A percentile compares a stretch with the other conserved stretches of the same genome.
Conservation (phyloP, 495 filamentous ascomycete genomes). For the Trichoderma erinaceum region DNA sequence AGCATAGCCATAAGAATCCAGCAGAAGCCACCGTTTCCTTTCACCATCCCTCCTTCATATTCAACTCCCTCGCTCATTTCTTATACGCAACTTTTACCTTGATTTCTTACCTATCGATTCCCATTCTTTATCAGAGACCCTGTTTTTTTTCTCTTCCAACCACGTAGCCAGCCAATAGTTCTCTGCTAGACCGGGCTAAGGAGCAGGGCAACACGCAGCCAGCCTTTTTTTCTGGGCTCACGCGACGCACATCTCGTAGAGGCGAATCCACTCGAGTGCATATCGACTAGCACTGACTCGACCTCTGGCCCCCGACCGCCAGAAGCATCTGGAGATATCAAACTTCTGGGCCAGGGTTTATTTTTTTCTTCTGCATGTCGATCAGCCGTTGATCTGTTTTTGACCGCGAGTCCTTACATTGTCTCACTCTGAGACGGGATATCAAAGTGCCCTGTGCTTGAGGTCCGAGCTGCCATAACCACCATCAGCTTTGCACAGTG, state of each 20-base stretch:
- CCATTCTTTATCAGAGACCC: neutral
- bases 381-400: neutral
- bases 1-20: neutral
- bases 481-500: neutral
- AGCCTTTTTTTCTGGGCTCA: neutral
- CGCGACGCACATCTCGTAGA: constrained; percentile 3
- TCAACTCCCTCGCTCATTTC: neutral
- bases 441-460: neutral
- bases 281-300: constrained; percentile 4
- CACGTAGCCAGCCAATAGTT: neutral
- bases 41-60: neutral
- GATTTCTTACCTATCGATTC: neutral
- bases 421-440: neutral
- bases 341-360: neutral
- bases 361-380: too few relatives aligned
- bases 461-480: neutral
- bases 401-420: neutral
- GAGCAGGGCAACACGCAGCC: neutral
- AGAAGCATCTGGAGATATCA: neutral
- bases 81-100: neutral
- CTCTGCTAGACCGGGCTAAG: neutral
- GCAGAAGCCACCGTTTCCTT: neutral
- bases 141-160: neutral
- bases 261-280: constrained; percentile 4
- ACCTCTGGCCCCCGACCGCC: constrained; percentile 4